A percentile compares a stretch with the other conserved stretches of the same genome.
These are phyloP conservation scores for Colletotrichum euphorbiae DNA, from an alignment of 2,329 filamentous ascomycete genomes.

Conservation along the genomic window DNA sequence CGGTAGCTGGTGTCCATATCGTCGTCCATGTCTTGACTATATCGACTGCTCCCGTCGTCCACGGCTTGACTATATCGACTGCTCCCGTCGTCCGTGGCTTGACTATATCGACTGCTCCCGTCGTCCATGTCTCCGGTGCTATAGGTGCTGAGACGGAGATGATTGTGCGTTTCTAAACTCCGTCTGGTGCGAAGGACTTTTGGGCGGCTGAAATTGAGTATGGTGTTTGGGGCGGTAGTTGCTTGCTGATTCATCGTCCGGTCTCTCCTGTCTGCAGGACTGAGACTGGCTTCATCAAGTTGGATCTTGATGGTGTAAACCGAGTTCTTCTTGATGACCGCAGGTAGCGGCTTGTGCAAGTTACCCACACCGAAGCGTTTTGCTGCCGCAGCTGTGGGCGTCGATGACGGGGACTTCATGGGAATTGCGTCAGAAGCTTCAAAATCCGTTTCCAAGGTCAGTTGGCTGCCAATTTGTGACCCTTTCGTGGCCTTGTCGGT, in stretches of 20 bases:
- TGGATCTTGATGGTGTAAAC: slow-evolving; percentile 39
- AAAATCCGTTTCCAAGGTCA: slow-evolving; percentile 8
- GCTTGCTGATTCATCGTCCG: slow-evolving; percentile 5
- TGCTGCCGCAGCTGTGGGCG: not conserved
- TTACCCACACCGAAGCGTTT: slow-evolving; percentile 15
- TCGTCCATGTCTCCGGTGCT: not conserved
- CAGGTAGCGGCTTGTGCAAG: slow-evolving; percentile 48
- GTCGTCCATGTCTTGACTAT: no score
- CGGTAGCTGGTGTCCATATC: slow-evolving; percentile 22
- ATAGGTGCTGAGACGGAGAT: slow-evolving; percentile 11
- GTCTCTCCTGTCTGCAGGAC: slow-evolving; percentile 28
- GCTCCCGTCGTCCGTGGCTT: slow-evolving; percentile 22
- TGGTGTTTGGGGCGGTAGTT: not conserved
- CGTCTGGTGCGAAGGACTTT: not conserved
- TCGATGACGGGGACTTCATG: slow-evolving; percentile 1
- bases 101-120: slow-evolving; percentile 21
- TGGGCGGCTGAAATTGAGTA: slow-evolving; percentile 32
- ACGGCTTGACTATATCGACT: slow-evolving; percentile 22
- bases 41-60: no score
- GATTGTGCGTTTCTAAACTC: slow-evolving; percentile 17
- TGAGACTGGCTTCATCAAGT: slow-evolving; percentile 32
- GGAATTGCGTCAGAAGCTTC: not conserved
- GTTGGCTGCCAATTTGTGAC: slow-evolving; percentile 3
- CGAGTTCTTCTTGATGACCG: slow-evolving; percentile 38
- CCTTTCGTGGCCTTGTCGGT: slow-evolving; percentile 21